Percentiles rank a stretch among this genome's conserved stretches.
phyloP scores from a whole-genome alignment of 495 filamentous ascomycete genomes.

The Talaromyces adpressus region DNA sequence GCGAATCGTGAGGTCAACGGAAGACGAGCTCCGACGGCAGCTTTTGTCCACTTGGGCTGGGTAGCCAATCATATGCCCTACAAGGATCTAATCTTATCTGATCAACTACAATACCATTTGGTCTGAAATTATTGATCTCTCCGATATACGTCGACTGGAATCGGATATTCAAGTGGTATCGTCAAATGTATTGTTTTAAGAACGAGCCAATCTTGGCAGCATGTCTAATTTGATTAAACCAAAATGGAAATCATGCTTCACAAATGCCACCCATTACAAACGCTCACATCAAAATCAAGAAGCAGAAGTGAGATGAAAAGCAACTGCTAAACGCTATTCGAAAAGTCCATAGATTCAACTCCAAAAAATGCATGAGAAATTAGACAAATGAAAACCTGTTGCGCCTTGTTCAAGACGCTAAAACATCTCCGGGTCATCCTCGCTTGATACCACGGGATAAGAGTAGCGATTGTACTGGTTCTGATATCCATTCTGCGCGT shows the following conservation, averaged over 20 bases:
- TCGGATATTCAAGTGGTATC: no score
- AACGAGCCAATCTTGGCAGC: neutral
- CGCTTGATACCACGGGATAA: neutral
- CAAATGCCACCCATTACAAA: neutral
- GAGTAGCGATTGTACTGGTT: slow-evolving; percentile 4
- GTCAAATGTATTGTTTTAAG: neutral
- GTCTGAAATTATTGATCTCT: no score
- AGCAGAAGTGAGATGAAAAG: neutral
- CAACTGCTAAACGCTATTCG: neutral
- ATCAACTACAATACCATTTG: neutral
- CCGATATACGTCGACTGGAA: no score
- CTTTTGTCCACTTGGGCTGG: neutral
- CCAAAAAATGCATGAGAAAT: neutral
- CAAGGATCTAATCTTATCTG: slow-evolving; percentile 2
- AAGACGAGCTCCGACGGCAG: neutral
- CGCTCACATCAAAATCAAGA: neutral
- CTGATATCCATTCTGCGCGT: slow-evolving; percentile 1
- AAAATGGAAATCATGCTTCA: neutral
- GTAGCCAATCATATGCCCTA: neutral
- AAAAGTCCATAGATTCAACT: neutral
- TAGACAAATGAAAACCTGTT: neutral
- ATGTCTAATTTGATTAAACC: neutral
- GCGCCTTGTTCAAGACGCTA: neutral
- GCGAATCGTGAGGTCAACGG: neutral
- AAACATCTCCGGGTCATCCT: neutral